A percentile compares a stretch with the other conserved stretches of the same genome.
phyloP scores from a whole-genome alignment of 1,284 basidiomycete genomes.

The Cryptococcus sp. region DNA sequence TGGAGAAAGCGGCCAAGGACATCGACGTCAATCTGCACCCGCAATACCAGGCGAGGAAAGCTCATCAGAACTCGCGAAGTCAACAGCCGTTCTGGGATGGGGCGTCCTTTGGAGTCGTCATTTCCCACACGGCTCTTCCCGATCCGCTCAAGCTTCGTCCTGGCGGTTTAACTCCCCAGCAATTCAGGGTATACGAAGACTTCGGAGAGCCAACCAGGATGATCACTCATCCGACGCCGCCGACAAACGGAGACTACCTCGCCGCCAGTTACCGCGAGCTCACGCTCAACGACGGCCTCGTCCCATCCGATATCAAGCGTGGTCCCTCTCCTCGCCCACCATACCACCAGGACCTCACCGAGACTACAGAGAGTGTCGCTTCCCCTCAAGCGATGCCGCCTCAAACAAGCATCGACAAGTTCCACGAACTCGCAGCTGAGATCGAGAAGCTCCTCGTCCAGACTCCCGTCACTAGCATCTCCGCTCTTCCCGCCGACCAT shows the following conservation, averaged over 20 bases:
- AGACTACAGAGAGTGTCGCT: conserved; percentile 23
- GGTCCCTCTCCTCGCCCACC: conserved; percentile 32
- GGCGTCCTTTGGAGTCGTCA: conserved; percentile 64
- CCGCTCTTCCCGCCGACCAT: conserved; percentile 74
- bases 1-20: conserved; percentile 94
- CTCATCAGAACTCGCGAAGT: conserved; percentile 69
- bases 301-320: conserved; percentile 39
- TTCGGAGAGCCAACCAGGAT: conserved; percentile 64
- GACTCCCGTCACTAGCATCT: conserved; percentile 64
- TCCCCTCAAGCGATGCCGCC: conserved; percentile 35
- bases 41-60: conserved; percentile 80
- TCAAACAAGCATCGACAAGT: conserved; percentile 49
- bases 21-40: conserved; percentile 86
- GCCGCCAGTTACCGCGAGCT: conserved; percentile 30
- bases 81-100: conserved; percentile 84
- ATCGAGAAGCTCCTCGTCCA: conserved; percentile 76
- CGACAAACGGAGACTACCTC: conserved; percentile 33
- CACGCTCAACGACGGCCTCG: conserved; percentile 27
- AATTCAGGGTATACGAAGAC: conserved; percentile 92
- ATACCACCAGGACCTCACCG: conserved; percentile 32
- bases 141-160: conserved; percentile 85
- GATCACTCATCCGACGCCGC: conserved; percentile 25
- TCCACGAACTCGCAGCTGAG: conserved; percentile 70
- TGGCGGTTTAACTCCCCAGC: conserved; percentile 77
- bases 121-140: conserved; percentile 78